Base-by-base conservation (phyloP, 495 filamentous ascomycete species). In the Aspergillus sclerotioniger region DNA sequence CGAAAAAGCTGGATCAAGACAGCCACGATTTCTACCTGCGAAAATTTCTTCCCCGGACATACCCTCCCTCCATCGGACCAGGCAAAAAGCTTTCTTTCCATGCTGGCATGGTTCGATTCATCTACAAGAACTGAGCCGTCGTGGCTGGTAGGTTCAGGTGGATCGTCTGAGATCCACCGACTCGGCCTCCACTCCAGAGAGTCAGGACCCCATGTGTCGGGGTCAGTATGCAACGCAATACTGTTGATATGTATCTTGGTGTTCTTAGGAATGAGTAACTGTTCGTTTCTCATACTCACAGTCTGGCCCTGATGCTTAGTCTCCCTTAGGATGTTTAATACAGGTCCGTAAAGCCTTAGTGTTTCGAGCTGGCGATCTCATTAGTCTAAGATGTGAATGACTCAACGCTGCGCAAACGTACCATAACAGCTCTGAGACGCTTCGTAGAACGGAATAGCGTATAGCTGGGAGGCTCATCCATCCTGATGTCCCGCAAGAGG, bases 21-120 rank as follows among this genome's bases (percentile, higher is more conserved):
- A 3, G 59, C 54, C 3, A 57, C 20, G 3, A 61, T 25, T 19
- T 61, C 59, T 6, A 57, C 32, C 41, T 57, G 59, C 0, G 59
- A 57, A 21, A 61, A 57, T 29, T 39, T 46, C 17, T 53, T 39
- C 8, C 59, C 59, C 0, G 59, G 59, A 33, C 59, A 61, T 3
- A 57, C 32, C 15, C 59, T 25, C 6, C 54, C 48, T 1, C 59
- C 59, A 17, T 45, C 28, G 1, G 35, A 50, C 59, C 59, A 61
- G 6, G 53, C 39, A 1, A 61, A 15, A 20, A 61, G 48, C 1
- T 8, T 9, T 13, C 20, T 46, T 6, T 29, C n/a, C 7, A 46
- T 28, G 13, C 8, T 4, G 6, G 17, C 8, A 1, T n/a, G 32
- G 15, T 19, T n/a, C 8, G 39, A 28, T 3, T 49, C 13, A 3